Evolutionary conservation across 208 protist genomes (phyloP), one percentile per base, ranked within the genome.

Genomic region (Trypanosoma melophagium): DNA sequence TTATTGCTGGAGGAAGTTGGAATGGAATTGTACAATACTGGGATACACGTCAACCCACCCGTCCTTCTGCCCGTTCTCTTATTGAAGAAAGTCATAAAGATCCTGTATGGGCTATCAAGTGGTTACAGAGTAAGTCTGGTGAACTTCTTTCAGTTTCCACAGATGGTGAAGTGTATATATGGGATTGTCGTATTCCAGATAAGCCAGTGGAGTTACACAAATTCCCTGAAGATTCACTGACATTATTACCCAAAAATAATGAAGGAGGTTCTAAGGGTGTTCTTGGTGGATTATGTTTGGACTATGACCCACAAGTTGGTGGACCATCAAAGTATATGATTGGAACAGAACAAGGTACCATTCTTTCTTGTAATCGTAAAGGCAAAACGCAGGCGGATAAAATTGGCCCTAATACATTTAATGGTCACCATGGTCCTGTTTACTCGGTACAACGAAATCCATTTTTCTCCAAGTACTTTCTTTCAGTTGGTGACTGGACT

Each of bases 61-160:
- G 82, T 25, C 82, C 90, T 12, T 87, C 87, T 7, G 87, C 86
- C 12, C 89, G 72, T 25, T 97, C 94, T 0, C 81, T 90, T 54
- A 96, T 99, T 41, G 97, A 99, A 83, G 83, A 97, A 61, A 97
- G 87, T 49, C 98, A 99, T 81, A 97, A 97, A 69, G 98, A 99
- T 80, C 97, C 98, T 2, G 95, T 99, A 41, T 99, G 98, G 89
- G 82, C 96, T 7, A 66, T 98, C 24, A 90, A 94, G 70, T 99
- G 97, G 96, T 72, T 99, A 62, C 91, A 98, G 80, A 97, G 89
- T 76, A 98, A 98, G 71, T 98, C 95, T 3, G 97, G 93, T 42
- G 96, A 98, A 77, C 83, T 97, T 38, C 81, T 98, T 10, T 96
- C 95, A 38, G 87, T 96, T 10, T 98, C 96, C 1, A 99, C 96